Conservation (phyloP, 73 alveolate genomes). For the Stentor roeselii region DNA sequence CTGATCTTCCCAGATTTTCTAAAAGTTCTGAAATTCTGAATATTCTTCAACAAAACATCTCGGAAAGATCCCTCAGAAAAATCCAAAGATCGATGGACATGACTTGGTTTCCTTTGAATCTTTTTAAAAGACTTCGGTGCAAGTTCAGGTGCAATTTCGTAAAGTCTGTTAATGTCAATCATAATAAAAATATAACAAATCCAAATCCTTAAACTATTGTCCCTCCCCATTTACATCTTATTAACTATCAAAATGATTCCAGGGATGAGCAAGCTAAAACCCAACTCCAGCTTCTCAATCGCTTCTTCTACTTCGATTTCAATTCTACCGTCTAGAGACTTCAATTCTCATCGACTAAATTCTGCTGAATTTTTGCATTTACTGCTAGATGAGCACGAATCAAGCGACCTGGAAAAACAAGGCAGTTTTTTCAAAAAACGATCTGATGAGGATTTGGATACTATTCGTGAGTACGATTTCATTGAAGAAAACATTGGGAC, state of each 20-base stretch:
- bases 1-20: no score
- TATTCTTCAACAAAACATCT: no score
- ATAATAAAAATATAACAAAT: background rate
- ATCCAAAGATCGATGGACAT: no score
- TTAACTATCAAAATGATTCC: no score
- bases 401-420: background rate
- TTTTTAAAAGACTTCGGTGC: background rate
- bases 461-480: background rate
- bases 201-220: no score
- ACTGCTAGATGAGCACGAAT: background rate
- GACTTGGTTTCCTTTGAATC: slow-evolving; percentile 4
- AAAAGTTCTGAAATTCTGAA: no score
- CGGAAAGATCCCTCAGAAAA: no score
- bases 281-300: no score
- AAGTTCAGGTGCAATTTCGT: background rate
- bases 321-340: background rate
- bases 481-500: background rate
- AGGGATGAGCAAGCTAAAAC: no score
- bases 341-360: background rate
- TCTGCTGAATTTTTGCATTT: background rate
- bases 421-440: background rate
- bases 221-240: no score
- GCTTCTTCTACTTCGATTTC: background rate
- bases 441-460: background rate
- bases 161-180: background rate